Evolutionary conservation across 345 rosid species (phyloP), one percentile per base, ranked within the genome.

Genomic region (Zanthoxylum bungeanum): DNA sequence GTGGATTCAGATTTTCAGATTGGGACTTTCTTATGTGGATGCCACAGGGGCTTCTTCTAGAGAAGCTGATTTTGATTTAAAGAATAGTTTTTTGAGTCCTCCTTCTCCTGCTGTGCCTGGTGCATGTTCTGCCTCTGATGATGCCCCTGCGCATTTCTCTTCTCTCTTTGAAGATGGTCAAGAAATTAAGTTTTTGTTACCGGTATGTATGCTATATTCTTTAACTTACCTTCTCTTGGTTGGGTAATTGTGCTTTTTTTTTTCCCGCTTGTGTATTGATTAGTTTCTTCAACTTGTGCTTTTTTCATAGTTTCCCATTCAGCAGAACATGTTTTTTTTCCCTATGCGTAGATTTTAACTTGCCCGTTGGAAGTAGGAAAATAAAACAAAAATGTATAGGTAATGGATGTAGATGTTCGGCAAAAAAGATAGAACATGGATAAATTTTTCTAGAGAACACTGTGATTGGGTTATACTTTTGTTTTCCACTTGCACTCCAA

Each of bases 1-100:
- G 34, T 92, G 98, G 98, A 83, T 92, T 84, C 98, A 92, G 89
- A 94, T 94, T 36, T 94, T 92, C 75, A 83, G 93, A 77, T 80
- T 94, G 75, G 98, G 98, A 28, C 86, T 85, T 72, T 81, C 90
- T 24, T 40, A 57, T 59, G 75, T 80, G 22, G 91, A 84, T 52
- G 69, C 69, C 37, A 14, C 1, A n/a, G n/a, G n/a, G 37, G 57
- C 80, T 14, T 76, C 61, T 66, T 75, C 85, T 14, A 80, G 77
- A 61, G 90, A 75, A 46, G 64, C 83, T 27, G 89, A 94, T 80
- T 83, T 80, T 61, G 92, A 89, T 83, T 69, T 78, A 56, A 86
- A 85, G 73, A 84, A 76, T 79, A 89, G 93, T 77, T 90, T 94
- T 69, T 39, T 90, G 28, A 88, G 86, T 64, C 97, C 97, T 5